Base-by-base conservation (phyloP, 257 asterid genomes). In the Avicennia marina region DNA sequence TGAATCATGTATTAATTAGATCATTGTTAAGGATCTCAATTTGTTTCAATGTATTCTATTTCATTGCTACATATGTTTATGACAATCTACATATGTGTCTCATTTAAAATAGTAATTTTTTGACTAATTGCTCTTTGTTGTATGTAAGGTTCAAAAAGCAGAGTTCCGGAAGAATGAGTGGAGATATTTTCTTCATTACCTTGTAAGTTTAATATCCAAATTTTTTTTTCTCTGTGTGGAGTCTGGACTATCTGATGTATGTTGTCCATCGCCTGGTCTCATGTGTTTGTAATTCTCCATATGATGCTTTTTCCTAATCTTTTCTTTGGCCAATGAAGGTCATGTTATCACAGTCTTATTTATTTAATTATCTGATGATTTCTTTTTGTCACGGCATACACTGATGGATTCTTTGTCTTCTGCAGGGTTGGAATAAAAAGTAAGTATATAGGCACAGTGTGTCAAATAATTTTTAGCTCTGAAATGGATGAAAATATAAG, bases 401-500 rank as follows among this genome's bases (percentile, higher is more conserved):
- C 62, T 68, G 17, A 60, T 67, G 15, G 59, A 29, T 65, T 29
- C 22, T 60, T 66, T 57, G 46, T 57, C 27, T 54, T 64, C 58
- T 69, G 77, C 94, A 93, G 99, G 99, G 99, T 31, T 93, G 99
- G 99, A 93, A 79, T 72, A 86, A 93, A 78, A 93, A 83, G 99
- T 93, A 85, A 84, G 99, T 78, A 38, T 67, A 39, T 43, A 53
- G 67, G 50, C n/a, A 45, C 65, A 16, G 36, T 60, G 31, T 34
- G 32, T 64, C 56, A 20, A 73, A 21, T 52, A 32, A 53, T 56
- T 60, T 36, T 38, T 36, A 43, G 26, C 63, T 45, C 47, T 31
- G 58, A 53, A 43, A 22, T 34, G 56, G 48, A 42, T 22, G 53
- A 65, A 29, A 43, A 33, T 20, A 48, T 54, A 47, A 56, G n/a